Conservation (phyloP, 768 basidiomycete genomes). For the Tulasnella sp. region DNA sequence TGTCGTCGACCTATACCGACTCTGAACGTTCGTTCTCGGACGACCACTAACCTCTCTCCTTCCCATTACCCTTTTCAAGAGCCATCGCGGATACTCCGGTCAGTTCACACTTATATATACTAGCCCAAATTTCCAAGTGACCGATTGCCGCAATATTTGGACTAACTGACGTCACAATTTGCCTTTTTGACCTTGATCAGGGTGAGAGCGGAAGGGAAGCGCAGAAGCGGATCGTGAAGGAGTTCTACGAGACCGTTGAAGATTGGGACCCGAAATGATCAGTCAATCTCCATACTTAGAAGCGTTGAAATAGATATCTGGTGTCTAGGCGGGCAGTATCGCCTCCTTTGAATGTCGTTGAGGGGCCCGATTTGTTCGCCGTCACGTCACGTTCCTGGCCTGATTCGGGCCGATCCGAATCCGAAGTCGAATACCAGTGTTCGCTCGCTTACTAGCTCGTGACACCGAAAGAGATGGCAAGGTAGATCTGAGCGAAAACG, state of each 20-base stretch:
- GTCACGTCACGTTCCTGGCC: no score
- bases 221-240: slow-evolving; percentile 78
- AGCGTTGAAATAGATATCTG: background rate
- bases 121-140: background rate
- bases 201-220: slow-evolving; percentile 68
- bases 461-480: background rate
- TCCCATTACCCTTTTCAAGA: slow-evolving; percentile 42
- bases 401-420: slow-evolving; percentile 6
- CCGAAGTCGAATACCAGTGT: background rate
- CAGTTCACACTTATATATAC: background rate
- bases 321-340: background rate
- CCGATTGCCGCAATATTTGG: background rate
- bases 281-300: background rate
- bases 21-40: background rate
- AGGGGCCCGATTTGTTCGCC: background rate
- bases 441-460: no score
- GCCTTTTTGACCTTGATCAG: slow-evolving; percentile 39
- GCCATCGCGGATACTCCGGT: slow-evolving; percentile 65
- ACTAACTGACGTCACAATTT: slow-evolving; percentile 23
- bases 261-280: slow-evolving; percentile 58
- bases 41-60: background rate
- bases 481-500: background rate
- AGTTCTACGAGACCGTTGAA: slow-evolving; percentile 82
- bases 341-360: background rate
- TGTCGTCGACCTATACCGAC: background rate